Evolutionary conservation across 306 rosid species (phyloP).

Genomic region (Canavalia ensiformis): DNA sequence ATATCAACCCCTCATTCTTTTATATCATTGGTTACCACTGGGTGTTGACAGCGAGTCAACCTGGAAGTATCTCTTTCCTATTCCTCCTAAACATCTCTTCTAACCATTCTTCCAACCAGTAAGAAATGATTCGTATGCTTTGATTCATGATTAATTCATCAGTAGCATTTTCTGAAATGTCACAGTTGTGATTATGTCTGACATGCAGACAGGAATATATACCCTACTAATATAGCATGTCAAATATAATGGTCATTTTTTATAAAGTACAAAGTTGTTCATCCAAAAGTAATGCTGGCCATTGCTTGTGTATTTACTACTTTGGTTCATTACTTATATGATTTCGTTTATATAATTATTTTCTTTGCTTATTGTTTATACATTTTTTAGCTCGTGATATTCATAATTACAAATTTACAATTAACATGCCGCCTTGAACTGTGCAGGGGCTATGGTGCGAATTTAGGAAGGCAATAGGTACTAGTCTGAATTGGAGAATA

Average conservation of each 20-base stretch:
- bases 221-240: neutral
- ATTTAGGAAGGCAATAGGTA: slow-evolving; percentile 15
- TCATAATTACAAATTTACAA: slow-evolving; percentile 17
- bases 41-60: neutral
- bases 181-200: neutral
- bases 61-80: neutral
- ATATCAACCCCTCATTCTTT: slow-evolving; percentile 1
- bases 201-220: neutral
- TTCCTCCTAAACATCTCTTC: slow-evolving; percentile 17
- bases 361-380: neutral
- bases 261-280: neutral
- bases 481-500: neutral
- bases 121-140: neutral
- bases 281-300: neutral
- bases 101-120: neutral
- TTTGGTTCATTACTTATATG: slow-evolving; percentile 2
- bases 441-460: slow-evolving; percentile 2
- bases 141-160: neutral
- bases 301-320: neutral
- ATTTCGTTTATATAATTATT: neutral
- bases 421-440: neutral
- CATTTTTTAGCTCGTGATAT: neutral
- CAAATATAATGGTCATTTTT: neutral
- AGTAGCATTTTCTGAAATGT: neutral
- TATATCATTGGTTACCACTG: slow-evolving; percentile 3